A percentile compares a stretch with the other conserved stretches of the same genome.
These are phyloP conservation scores for Colletotrichum sublineola DNA, from an alignment of 2,329 filamentous ascomycete species.

Conservation along the genomic window DNA sequence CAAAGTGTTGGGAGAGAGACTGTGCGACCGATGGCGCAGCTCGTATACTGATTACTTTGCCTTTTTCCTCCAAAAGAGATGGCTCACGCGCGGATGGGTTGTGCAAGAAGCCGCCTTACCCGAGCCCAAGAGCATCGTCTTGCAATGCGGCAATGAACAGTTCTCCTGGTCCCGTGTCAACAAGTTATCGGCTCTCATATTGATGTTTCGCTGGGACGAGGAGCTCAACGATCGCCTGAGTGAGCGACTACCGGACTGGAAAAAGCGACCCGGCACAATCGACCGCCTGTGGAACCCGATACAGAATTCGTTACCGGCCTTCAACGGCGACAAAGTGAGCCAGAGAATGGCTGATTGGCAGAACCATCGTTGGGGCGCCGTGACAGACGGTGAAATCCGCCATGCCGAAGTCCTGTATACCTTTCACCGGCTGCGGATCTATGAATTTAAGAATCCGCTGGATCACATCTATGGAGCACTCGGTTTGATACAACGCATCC, in stretches of 20 bases:
- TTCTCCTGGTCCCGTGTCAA: slow-evolving; percentile 26
- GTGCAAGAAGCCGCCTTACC: slow-evolving; percentile 44
- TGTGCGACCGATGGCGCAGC: slow-evolving; percentile 18
- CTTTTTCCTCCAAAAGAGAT: slow-evolving; percentile 41
- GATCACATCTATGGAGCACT: slow-evolving; percentile 27
- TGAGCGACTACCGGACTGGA: slow-evolving; percentile 2
- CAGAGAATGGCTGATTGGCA: slow-evolving; percentile 3
- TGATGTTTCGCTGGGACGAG: slow-evolving; percentile 1
- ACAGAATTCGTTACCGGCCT: not conserved
- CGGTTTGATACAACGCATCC: slow-evolving; percentile 21
- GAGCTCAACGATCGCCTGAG: not conserved
- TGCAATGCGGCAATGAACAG: slow-evolving; percentile 10
- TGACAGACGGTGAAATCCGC: slow-evolving; percentile 12
- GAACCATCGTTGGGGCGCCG: slow-evolving; percentile 20
- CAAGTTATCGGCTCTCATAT: not conserved
- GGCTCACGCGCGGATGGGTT: slow-evolving; percentile 45
- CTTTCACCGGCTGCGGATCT: slow-evolving; percentile 23
- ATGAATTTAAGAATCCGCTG: slow-evolving; percentile 18
- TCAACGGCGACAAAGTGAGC: not conserved
- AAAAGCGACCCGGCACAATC: not conserved
- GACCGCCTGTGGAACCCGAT: slow-evolving; percentile 25
- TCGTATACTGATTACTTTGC: slow-evolving; percentile 22
- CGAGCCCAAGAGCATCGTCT: slow-evolving; percentile 14
- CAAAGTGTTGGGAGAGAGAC: not conserved
- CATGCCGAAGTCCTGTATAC: slow-evolving; percentile 29